Percentiles rank a stretch among this genome's conserved stretches.
These are phyloP conservation scores for Nakazawaea ishiwadae DNA, from an alignment of 805 yeast genomes.

Conservation along the genomic window DNA sequence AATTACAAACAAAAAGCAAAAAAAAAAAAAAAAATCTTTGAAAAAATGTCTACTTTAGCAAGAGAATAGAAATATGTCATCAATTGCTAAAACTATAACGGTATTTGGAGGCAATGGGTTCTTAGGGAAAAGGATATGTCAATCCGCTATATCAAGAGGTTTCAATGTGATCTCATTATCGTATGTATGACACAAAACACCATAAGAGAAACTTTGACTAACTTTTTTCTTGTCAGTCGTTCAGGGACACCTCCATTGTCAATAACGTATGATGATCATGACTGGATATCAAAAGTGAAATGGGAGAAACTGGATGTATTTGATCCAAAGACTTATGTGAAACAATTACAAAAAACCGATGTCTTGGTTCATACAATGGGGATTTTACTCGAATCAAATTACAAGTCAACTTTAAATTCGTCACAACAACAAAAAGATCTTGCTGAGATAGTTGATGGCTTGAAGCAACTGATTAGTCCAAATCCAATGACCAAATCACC, in stretches of 20 bases:
- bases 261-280: slow-evolving; percentile 23
- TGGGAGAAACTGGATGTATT: slow-evolving; percentile 72
- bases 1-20: not conserved
- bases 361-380: slow-evolving; percentile 87
- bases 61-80: too few species aligned
- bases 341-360: slow-evolving; percentile 41
- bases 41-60: too few species aligned
- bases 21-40: not conserved
- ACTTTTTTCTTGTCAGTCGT: slow-evolving; percentile 22
- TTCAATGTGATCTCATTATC: slow-evolving; percentile 66
- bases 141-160: slow-evolving; percentile 58
- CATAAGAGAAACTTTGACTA: not conserved
- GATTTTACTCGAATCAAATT: slow-evolving; percentile 59
- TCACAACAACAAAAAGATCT: too few species aligned
- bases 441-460: not conserved
- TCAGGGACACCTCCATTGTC: slow-evolving; percentile 50
- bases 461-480: slow-evolving; percentile 36
- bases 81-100: slow-evolving; percentile 25
- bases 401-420: slow-evolving; percentile 48
- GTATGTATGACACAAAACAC: slow-evolving; percentile 17
- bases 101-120: slow-evolving; percentile 91
- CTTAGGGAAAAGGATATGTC: slow-evolving; percentile 63
- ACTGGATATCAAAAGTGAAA: slow-evolving; percentile 54
- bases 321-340: slow-evolving; percentile 51
- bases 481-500: slow-evolving; percentile 58